Conservation (phyloP, 179 eudicot species). For the Drosera spatulata region DNA sequence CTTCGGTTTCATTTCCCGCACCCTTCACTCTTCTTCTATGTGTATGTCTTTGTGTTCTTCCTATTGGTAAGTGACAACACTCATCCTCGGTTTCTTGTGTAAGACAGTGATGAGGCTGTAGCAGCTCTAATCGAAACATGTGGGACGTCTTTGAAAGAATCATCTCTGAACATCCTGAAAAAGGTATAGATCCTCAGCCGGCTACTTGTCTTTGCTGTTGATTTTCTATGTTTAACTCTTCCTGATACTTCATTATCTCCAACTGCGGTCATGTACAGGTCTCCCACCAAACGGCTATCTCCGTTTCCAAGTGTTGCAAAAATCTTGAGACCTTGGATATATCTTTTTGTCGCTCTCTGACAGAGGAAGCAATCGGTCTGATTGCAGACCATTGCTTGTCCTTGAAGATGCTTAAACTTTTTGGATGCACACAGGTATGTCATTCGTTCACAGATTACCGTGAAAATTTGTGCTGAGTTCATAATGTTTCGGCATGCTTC, state of each 20-base stretch:
- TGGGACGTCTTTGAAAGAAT: conserved; percentile 49
- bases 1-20: too few relatives aligned
- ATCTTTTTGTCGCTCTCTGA: conserved; percentile 82
- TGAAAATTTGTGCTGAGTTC: too few relatives aligned
- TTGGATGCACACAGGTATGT: conserved; percentile 90
- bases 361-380: conserved; percentile 67
- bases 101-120: conserved; percentile 79
- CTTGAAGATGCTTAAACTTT: conserved; percentile 59
- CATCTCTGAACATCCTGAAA: conserved; percentile 51
- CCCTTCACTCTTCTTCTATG: background rate
- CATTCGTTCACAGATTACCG: background rate
- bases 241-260: background rate
- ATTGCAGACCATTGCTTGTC: conserved; percentile 74
- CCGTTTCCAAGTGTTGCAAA: conserved; percentile 52
- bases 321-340: conserved; percentile 60
- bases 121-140: conserved; percentile 81
- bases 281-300: conserved; percentile 50
- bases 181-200: conserved; percentile 30
- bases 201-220: background rate
- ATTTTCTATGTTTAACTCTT: background rate
- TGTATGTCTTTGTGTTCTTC: background rate
- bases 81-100: conserved; percentile 2
- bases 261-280: conserved; percentile 31
- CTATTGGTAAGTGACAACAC: background rate
- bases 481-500: too few relatives aligned